Conservation (phyloP, 169 alveolate species). For the Toxoplasma gondii region DNA sequence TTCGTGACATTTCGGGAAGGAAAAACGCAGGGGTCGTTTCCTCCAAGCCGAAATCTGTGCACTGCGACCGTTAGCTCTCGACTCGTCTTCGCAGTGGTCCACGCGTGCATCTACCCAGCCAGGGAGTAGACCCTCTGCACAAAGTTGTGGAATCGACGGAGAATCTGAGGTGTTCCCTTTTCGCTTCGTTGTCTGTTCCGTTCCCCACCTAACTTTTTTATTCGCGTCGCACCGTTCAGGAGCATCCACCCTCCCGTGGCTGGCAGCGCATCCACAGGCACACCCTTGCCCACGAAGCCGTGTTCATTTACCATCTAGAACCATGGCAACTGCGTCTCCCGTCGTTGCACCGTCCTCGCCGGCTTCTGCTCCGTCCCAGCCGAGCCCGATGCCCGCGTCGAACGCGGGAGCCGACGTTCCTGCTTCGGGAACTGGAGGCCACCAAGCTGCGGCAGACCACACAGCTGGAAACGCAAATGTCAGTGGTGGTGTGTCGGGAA, state of each 20-base stretch:
- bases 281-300: too few species aligned
- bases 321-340: constrained; percentile 9
- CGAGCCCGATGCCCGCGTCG: not conserved
- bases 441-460: constrained; percentile 26
- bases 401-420: not conserved
- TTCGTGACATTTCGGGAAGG: not conserved
- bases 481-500: not conserved
- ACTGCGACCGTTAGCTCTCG: not conserved
- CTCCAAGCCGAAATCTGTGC: not conserved
- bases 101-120: not conserved
- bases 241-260: too few species aligned
- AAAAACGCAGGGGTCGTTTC: not conserved
- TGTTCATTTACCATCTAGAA: not conserved
- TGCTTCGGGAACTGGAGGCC: not conserved
- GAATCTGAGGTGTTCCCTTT: too few species aligned
- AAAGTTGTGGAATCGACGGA: too few species aligned
- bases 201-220: too few species aligned
- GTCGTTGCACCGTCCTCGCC: constrained; percentile 17
- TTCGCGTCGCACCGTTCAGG: too few species aligned
- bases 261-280: too few species aligned
- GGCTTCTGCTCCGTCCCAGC: constrained; percentile 8
- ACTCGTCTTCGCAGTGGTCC: not conserved
- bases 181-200: too few species aligned
- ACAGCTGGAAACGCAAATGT: constrained; percentile 1
- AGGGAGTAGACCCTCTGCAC: not conserved